Evolutionary conservation across 1,139 yeast species (phyloP), one percentile per base, ranked within the genome.

Genomic region (Yamadazyma dushanensis): DNA sequence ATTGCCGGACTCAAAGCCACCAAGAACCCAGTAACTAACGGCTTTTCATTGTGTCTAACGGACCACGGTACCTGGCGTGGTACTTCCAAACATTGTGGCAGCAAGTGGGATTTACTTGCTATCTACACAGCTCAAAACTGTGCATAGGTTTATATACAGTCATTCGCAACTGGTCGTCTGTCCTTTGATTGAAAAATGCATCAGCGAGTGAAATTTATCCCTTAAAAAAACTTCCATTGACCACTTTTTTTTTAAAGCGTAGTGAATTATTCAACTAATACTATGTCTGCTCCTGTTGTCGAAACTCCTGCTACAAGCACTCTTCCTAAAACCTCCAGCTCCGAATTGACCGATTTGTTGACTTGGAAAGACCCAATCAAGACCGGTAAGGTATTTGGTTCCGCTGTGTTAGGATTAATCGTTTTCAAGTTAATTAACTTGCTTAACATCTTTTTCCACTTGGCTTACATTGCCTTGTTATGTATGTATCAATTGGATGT

Each of bases 301-400:
- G 16, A 29, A 29, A 13, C 15, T 31, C 18, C 31, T 13, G 14
- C 20, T 17, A 3, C 17, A 4, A 21, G 10, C n/a, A 5, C 21
- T 11, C 8, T 15, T 21, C 41, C 51, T n/a, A 35, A 26, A 10
- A n/a, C n/a, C n/a, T 24, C 34, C 15, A 26, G 48, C 13, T 34
- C 40, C 31, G 36, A 46, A 21, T 41, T 48, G 21, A 43, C 52
- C 39, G 52, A 48, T 17, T 66, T 89, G 48, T 69, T 90, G 45
- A 79, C 90, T 47, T 90, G 97, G 97, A 73, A 77, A 51, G 76
- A 87, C 56, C 96, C 97, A 26, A 66, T 74, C 46, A 72, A 74
- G 53, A 81, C 96, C 38, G 97, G 85, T 43, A 80, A 82, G 53
- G 78, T 83, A 28, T 78, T 89, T 49, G 95, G 84, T 35, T 73